Conservation (phyloP, 768 basidiomycete genomes). For the Hydnum rufescens region DNA sequence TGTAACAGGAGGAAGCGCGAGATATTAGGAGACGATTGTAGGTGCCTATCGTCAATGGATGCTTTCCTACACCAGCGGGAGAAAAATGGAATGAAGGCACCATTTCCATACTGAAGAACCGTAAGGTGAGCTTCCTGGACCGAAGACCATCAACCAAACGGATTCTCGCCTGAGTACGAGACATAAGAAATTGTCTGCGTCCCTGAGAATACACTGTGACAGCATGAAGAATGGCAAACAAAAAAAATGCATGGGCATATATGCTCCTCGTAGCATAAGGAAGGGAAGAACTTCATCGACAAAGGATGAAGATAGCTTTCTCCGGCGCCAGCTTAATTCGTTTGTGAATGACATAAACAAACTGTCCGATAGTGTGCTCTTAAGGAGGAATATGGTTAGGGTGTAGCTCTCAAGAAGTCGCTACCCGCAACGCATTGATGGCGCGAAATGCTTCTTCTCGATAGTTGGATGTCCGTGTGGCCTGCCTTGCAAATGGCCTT, state of each 20-base stretch:
- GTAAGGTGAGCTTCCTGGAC: too few relatives aligned
- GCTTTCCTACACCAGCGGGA: too few relatives aligned
- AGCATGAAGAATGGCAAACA: background rate
- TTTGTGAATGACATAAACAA: conserved; percentile 99
- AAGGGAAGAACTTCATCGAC: conserved; percentile 97
- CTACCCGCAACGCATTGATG: background rate
- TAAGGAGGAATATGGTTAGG: conserved; percentile 16
- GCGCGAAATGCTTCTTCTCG: background rate
- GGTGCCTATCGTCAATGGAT: too few relatives aligned
- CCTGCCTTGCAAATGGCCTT: too few relatives aligned
- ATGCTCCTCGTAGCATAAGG: conserved; percentile 98
- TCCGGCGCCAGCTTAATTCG: conserved; percentile 99
- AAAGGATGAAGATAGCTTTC: conserved; percentile 98
- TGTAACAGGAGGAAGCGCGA: too few relatives aligned
- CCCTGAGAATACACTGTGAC: conserved; percentile 28
- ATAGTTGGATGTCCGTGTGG: too few relatives aligned
- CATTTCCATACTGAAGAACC: too few relatives aligned
- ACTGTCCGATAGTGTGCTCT: conserved; percentile 96
- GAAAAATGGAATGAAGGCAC: too few relatives aligned
- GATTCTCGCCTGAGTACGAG: conserved; percentile 96
- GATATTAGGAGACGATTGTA: too few relatives aligned
- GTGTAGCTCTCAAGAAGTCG: background rate
- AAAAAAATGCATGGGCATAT: conserved; percentile 50
- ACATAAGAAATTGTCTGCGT: conserved; percentile 99
- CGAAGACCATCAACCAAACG: conserved; percentile 68